Evolutionary conservation across 768 basidiomycete genomes (phyloP).

Genomic region (Dacryopinax spathularia): DNA sequence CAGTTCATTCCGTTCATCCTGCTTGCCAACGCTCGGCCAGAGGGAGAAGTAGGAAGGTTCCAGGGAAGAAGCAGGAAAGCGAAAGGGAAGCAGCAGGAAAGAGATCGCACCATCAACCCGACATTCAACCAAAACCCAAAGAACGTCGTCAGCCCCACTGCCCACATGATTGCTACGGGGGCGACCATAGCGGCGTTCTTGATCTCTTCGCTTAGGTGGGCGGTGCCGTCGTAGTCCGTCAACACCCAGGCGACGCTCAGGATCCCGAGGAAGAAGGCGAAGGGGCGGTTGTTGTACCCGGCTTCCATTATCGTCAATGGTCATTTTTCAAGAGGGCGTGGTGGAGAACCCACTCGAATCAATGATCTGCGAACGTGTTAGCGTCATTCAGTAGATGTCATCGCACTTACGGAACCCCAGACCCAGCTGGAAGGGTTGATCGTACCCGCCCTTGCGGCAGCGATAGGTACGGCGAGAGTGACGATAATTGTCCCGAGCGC

Average conservation of each 20-base stretch:
- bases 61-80: too few species aligned
- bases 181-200: slow-evolving; percentile 13
- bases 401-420: not conserved
- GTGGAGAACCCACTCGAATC: not conserved
- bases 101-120: slow-evolving; percentile 6
- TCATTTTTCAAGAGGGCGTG: not conserved
- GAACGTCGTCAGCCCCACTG: slow-evolving; percentile 8
- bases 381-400: not conserved
- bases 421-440: not conserved
- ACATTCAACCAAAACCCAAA: slow-evolving; percentile 13
- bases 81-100: too few species aligned
- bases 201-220: slow-evolving; percentile 14
- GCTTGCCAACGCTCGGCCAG: too few species aligned
- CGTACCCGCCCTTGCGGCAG: not conserved
- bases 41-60: too few species aligned
- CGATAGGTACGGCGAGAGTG: not conserved
- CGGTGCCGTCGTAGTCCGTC: not conserved
- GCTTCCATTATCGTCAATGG: not conserved
- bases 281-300: not conserved
- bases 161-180: slow-evolving; percentile 12
- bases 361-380: not conserved
- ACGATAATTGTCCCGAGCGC: not conserved
- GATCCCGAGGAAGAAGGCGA: not conserved
- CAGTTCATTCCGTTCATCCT: too few species aligned
- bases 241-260: not conserved